A percentile compares a stretch with the other conserved stretches of the same genome.
Conservation (phyloP, 2,329 filamentous ascomycete species). For the Chaetothyriales sp. region DNA sequence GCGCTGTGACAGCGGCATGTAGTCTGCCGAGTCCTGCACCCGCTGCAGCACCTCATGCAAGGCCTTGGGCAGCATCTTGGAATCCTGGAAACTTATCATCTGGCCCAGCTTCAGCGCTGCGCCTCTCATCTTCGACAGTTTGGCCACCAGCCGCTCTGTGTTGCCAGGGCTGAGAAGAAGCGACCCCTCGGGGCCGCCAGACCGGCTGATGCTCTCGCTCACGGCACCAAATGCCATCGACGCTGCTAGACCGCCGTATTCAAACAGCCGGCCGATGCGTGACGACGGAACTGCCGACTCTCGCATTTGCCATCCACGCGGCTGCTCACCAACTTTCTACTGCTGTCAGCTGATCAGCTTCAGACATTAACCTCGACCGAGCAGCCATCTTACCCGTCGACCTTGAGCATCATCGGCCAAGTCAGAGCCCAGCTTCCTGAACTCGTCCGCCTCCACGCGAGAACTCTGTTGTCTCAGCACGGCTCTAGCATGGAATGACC, state of each 20-base stretch:
- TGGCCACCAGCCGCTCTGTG: slow-evolving; percentile 82
- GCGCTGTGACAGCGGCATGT: slow-evolving; percentile 90
- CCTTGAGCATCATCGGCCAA: slow-evolving; percentile 29
- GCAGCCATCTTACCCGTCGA: slow-evolving; percentile 15
- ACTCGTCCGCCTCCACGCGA: slow-evolving; percentile 23
- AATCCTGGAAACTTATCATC: slow-evolving; percentile 96
- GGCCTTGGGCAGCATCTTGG: slow-evolving; percentile 76
- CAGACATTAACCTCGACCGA: background rate
- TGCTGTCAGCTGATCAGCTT: slow-evolving; percentile 35
- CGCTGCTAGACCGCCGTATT: slow-evolving; percentile 82
- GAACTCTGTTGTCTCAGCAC: slow-evolving; percentile 8
- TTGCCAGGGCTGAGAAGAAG: slow-evolving; percentile 78
- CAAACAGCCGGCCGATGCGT: slow-evolving; percentile 75
- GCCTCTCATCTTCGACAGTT: slow-evolving; percentile 88
- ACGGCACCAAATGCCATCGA: slow-evolving; percentile 92
- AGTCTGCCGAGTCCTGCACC: slow-evolving; percentile 91
- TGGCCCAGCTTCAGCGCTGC: slow-evolving; percentile 94
- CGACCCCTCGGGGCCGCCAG: slow-evolving; percentile 60
- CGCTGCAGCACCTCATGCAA: slow-evolving; percentile 84
- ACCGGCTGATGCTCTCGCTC: slow-evolving; percentile 66
- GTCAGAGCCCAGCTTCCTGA: slow-evolving; percentile 33
- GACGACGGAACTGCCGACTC: slow-evolving; percentile 86
- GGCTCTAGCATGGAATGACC: slow-evolving; percentile 10
- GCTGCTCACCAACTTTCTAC: slow-evolving; percentile 21
- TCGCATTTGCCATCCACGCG: slow-evolving; percentile 50